phyloP scores from a whole-genome alignment of 1,284 basidiomycete species.

The Fomitopsis pinicola region DNA sequence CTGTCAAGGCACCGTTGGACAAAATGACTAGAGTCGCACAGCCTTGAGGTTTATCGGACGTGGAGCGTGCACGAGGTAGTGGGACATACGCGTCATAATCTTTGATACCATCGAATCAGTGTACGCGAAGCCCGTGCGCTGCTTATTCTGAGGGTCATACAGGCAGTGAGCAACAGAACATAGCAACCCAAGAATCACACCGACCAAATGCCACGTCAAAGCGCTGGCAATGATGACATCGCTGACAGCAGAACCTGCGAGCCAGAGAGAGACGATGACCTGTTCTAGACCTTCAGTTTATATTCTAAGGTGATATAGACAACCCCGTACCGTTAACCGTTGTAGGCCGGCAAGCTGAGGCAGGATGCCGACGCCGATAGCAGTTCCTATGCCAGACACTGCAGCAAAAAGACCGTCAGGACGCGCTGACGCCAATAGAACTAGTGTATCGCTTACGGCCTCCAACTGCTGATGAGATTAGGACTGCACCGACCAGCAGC shows the following conservation, averaged over 20 bases:
- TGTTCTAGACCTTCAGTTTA: not conserved
- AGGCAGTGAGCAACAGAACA: not conserved
- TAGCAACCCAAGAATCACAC: not conserved
- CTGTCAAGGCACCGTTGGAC: slow-evolving; percentile 1
- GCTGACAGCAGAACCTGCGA: not conserved
- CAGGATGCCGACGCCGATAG: not conserved
- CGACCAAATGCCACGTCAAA: not conserved
- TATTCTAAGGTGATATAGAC: no score
- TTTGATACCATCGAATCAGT: not conserved
- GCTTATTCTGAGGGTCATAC: not conserved
- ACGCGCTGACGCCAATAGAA: no score
- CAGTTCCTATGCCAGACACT: not conserved
- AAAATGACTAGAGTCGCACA: not conserved
- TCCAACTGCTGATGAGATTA: not conserved
- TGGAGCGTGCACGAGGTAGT: not conserved
- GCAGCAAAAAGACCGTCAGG: not conserved
- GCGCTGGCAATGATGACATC: not conserved
- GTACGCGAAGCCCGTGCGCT: not conserved
- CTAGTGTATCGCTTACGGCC: not conserved
- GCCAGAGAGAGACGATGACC: not conserved
- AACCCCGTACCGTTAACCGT: not conserved
- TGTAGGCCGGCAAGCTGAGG: not conserved
- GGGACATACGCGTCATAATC: not conserved
- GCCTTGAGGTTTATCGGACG: not conserved
- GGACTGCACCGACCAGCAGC: not conserved